Evolutionary conservation across 805 yeast species (phyloP).

Genomic region (Candida patagonica): DNA sequence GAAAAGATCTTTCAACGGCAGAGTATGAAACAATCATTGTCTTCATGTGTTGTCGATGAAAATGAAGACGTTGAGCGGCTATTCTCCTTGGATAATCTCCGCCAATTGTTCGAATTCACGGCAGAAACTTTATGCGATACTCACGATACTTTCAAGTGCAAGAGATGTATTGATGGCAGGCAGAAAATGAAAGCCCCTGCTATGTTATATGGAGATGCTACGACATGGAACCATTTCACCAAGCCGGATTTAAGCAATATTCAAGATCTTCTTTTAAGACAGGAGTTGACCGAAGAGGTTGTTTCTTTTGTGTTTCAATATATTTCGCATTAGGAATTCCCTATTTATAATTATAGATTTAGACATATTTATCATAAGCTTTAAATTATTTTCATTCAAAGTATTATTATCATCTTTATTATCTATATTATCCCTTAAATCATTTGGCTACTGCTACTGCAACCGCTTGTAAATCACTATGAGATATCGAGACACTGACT

Average conservation of each 20-base stretch:
- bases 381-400: no score
- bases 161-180: conserved; percentile 55
- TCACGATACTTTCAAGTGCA: conserved; percentile 85
- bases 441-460: conserved; percentile 78
- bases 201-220: conserved; percentile 95
- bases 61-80: conserved; percentile 90
- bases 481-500: conserved; percentile 86
- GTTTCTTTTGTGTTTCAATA: conserved; percentile 88
- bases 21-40: conserved; percentile 82
- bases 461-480: conserved; percentile 93
- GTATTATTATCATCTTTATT: not conserved
- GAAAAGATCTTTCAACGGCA: conserved; percentile 95
- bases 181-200: conserved; percentile 66
- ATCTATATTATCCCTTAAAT: conserved; percentile 4
- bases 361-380: not conserved
- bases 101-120: conserved; percentile 64
- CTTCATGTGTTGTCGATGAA: conserved; percentile 95
- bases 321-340: conserved; percentile 53
- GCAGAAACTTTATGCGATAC: conserved; percentile 73
- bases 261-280: conserved; percentile 68
- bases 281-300: conserved; percentile 60
- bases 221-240: conserved; percentile 91
- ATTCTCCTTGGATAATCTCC: conserved; percentile 73
- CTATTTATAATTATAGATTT: conserved; percentile 2
- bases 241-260: conserved; percentile 51